Conservation (phyloP, 495 filamentous ascomycete genomes). For the Trichoderma asperelloides region DNA sequence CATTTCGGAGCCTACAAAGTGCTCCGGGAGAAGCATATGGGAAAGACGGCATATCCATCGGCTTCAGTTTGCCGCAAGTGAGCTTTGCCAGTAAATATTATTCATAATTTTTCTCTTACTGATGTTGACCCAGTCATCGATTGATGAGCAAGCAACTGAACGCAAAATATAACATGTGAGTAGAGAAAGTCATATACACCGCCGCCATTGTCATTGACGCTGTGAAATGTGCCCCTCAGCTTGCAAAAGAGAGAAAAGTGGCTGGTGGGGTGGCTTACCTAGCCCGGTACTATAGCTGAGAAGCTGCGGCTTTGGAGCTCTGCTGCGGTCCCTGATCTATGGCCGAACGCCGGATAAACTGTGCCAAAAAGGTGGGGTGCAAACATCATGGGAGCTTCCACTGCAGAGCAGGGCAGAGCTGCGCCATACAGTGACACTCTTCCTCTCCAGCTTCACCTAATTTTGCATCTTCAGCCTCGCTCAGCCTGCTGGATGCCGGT, state of each 20-base stretch:
- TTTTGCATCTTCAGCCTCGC: not conserved
- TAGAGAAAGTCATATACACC: no score
- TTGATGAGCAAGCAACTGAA: no score
- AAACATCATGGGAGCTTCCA: constrained; percentile 6
- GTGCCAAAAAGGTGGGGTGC: not conserved
- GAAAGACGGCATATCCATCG: not conserved
- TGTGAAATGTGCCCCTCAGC: no score
- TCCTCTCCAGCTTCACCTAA: not conserved
- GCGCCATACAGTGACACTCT: constrained; percentile 5
- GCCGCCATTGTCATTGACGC: no score
- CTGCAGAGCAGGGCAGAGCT: not conserved
- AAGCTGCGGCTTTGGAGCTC: not conserved
- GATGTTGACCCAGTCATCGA: no score
- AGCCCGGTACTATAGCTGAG: not conserved
- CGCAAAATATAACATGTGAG: no score
- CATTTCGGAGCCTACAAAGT: constrained; percentile 3
- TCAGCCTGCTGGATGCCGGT: not conserved
- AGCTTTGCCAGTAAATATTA: no score
- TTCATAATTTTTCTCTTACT: no score
- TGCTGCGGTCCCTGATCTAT: not conserved
- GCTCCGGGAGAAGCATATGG: not conserved
- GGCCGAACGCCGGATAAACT: constrained; percentile 7
- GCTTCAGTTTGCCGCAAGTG: not conserved
- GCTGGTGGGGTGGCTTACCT: not conserved
- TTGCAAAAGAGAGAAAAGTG: not conserved